Base-by-base conservation (phyloP, 2,329 filamentous ascomycete species). In the Penicillium glabrum region DNA sequence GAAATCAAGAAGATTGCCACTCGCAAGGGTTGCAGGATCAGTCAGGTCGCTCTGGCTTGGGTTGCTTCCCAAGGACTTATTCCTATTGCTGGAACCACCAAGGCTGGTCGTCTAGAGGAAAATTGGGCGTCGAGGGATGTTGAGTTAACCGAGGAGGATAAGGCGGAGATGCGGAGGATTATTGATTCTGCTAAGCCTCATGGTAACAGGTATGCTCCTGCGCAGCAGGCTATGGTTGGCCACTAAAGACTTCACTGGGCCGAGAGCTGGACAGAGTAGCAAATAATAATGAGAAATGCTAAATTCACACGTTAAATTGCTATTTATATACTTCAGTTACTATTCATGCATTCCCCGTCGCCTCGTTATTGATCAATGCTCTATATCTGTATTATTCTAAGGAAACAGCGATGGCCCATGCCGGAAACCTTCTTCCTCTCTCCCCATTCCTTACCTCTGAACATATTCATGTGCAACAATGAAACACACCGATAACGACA, bases 21-120 rank as follows among this genome's bases (percentile, higher is more conserved):
- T 3, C 65, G 62, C 3, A 76, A 71, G 54, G 71, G 71, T 3
- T 74, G 71, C 61, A 67, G 61, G 0, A 51, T 71, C 23, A 61
- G 71, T 3, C 75, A 78, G 47, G 67, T 77, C 7, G 75, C 76
- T 0, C 68, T 77, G 1, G 72, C 75, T 0, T 78, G 75, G 76
- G 74, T 77, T 1, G 72, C 69, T 10, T 64, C 74, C 66, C 72
- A 78, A 41, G 72, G 73, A 0, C 65, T 79, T 66, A 79, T 82
- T 57, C 67, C 78, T 0, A 81, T 81, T 48, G 78, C 79, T 0
- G 79, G 80, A 1, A 79, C 77, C 0, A 79, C 77, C 0, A 79
- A 78, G 59, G 54, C 70, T 0, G 47, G 57, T 4, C 69, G 77
- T 0, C 48, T 79, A 7, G 75, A 77, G 46, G 72, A 77, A 50